These are phyloP conservation scores for Spatholobus suberectus DNA, from an alignment of 306 rosid genomes.

Conservation along the genomic window DNA sequence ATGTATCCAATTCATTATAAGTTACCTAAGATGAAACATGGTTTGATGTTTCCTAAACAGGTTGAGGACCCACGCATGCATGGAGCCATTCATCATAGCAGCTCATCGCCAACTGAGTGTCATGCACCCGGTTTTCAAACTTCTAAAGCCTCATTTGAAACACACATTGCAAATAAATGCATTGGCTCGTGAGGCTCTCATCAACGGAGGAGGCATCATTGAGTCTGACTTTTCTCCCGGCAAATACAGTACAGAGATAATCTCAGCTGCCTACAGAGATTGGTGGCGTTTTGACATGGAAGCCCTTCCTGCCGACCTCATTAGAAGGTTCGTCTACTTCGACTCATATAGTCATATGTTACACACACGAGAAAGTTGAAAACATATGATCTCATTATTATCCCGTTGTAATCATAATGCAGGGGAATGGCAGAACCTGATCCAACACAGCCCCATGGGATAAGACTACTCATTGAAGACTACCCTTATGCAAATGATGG, in stretches of 20 bases:
- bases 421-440: constrained; percentile 85
- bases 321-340: constrained; percentile 40
- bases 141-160: constrained; percentile 49
- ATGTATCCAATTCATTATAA: neutral
- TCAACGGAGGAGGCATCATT: constrained; percentile 50
- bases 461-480: constrained; percentile 69
- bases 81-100: constrained; percentile 52
- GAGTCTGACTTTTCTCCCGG: constrained; percentile 44
- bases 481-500: constrained; percentile 89
- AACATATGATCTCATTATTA: neutral
- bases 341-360: no score
- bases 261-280: constrained; percentile 50
- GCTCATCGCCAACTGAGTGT: constrained; percentile 49
- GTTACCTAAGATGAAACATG: neutral
- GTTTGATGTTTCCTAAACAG: constrained; percentile 26
- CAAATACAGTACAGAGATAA: constrained; percentile 34
- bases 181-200: constrained; percentile 54
- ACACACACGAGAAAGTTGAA: neutral
- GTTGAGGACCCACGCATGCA: constrained; percentile 55
- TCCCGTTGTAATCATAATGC: neutral
- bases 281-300: constrained; percentile 56
- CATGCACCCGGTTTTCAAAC: constrained; percentile 50
- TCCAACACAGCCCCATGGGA: constrained; percentile 70
- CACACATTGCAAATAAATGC: constrained; percentile 55
- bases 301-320: constrained; percentile 50